These are phyloP conservation scores for Lizonia empirigonia DNA, from an alignment of 2,329 filamentous ascomycete species.

Conservation along the genomic window DNA sequence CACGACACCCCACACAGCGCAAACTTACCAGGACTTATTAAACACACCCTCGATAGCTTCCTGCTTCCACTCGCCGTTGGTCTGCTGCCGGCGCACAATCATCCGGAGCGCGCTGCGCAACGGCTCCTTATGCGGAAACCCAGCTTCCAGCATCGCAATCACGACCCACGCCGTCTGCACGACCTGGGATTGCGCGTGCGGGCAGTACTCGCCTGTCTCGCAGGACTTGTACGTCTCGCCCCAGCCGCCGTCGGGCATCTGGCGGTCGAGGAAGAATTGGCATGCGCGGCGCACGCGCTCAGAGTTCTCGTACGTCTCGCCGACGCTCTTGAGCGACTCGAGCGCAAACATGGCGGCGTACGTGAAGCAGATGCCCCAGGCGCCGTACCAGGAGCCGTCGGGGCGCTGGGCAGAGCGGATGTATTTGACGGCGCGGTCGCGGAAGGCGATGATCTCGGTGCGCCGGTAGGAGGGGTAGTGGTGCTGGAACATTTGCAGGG, in stretches of 20 bases:
- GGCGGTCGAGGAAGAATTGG: constrained; percentile 82
- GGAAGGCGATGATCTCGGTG: constrained; percentile 74
- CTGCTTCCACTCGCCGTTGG: constrained; percentile 92
- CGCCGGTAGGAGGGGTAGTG: constrained; percentile 81
- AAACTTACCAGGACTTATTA: constrained; percentile 86
- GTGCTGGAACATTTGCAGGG: constrained; percentile 78
- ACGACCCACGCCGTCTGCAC: constrained; percentile 93
- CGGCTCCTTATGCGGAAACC: constrained; percentile 75
- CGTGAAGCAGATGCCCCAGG: constrained; percentile 97
- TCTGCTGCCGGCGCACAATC: constrained; percentile 82
- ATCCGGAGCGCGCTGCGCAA: constrained; percentile 77
- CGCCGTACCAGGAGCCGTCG: constrained; percentile 97
- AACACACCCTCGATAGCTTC: constrained; percentile 98
- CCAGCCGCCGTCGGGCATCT: constrained; percentile 91
- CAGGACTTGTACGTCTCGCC: constrained; percentile 91
- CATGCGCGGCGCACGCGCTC: constrained; percentile 74
- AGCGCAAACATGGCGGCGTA: constrained; percentile 97
- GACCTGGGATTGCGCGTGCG: constrained; percentile 82
- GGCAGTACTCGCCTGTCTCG: constrained; percentile 74
- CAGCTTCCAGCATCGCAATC: constrained; percentile 80
- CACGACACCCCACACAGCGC: not conserved
- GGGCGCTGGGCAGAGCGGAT: constrained; percentile 78
- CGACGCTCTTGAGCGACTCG: constrained; percentile 79
- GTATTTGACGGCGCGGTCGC: constrained; percentile 75
- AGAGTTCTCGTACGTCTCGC: constrained; percentile 80